These are phyloP conservation scores for Salix udensis DNA, from an alignment of 345 rosid genomes.

Conservation along the genomic window DNA sequence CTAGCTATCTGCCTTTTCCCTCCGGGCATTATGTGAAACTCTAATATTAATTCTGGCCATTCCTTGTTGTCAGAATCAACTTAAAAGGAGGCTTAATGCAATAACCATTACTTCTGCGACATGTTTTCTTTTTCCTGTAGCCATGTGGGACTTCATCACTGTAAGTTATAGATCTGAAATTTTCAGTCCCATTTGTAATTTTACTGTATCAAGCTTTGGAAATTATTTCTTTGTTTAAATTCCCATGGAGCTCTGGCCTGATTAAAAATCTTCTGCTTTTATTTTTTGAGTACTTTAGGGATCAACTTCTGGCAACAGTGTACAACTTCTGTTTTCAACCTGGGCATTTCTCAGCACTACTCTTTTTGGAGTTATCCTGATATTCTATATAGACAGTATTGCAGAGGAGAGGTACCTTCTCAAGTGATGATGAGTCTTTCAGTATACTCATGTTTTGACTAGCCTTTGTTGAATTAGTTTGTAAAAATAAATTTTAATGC, in stretches of 20 bases:
- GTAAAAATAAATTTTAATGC: no score
- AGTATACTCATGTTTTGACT: background rate
- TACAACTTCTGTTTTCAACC: constrained; percentile 69
- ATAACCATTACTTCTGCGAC: constrained; percentile 83
- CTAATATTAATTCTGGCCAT: background rate
- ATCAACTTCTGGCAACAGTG: constrained; percentile 48
- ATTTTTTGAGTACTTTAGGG: constrained; percentile 51
- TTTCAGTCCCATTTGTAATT: constrained; percentile 1
- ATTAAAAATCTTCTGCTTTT: constrained; percentile 17
- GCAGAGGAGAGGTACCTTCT: constrained; percentile 84
- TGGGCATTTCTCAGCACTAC: constrained; percentile 86
- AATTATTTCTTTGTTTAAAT: constrained; percentile 7
- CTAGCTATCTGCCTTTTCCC: no score
- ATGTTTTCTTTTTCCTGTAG: constrained; percentile 88
- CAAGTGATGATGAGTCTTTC: constrained; percentile 6
- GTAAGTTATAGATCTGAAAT: constrained; percentile 44
- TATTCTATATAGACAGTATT: constrained; percentile 79
- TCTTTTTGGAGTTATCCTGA: constrained; percentile 72
- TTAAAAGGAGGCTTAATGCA: constrained; percentile 86
- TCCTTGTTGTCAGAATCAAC: constrained; percentile 59
- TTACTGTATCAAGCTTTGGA: background rate
- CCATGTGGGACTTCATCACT: constrained; percentile 92
- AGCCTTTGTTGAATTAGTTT: background rate
- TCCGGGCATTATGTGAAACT: no score
- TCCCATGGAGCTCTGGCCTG: background rate